These are phyloP conservation scores for Gossypium trilobum DNA, from an alignment of 441 rosid genomes.

Conservation along the genomic window DNA sequence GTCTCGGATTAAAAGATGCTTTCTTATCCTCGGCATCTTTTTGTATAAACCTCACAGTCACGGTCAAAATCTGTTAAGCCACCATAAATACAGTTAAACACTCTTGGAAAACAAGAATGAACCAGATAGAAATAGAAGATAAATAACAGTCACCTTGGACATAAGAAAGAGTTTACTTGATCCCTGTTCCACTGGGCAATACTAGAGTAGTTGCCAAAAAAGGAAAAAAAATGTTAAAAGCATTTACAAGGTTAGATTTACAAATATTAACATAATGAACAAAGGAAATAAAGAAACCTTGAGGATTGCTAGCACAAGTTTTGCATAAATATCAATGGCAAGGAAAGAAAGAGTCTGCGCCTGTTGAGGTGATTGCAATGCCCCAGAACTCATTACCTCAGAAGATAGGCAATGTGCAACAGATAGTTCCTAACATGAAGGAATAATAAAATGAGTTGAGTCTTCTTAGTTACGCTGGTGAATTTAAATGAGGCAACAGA, in stretches of 20 bases:
- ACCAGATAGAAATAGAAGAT: background rate
- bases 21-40: slow-evolving; percentile 86
- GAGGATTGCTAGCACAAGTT: slow-evolving; percentile 63
- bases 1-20: slow-evolving; percentile 74
- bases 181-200: slow-evolving; percentile 67
- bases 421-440: slow-evolving; percentile 56
- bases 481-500: background rate
- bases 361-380: slow-evolving; percentile 62
- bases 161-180: slow-evolving; percentile 55
- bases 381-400: slow-evolving; percentile 53
- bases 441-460: slow-evolving; percentile 10
- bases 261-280: background rate
- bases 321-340: slow-evolving; percentile 80
- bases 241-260: slow-evolving; percentile 10
- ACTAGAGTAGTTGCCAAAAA: slow-evolving; percentile 19
- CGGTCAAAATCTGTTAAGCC: slow-evolving; percentile 55
- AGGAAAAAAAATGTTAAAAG: background rate
- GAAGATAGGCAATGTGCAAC: slow-evolving; percentile 80
- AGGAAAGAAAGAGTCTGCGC: slow-evolving; percentile 68
- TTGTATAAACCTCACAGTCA: slow-evolving; percentile 68
- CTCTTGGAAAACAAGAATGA: background rate
- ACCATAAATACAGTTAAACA: slow-evolving; percentile 12
- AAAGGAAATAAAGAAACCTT: slow-evolving; percentile 41
- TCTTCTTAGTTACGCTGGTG: slow-evolving; percentile 2
- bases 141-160: slow-evolving; percentile 49